Conservation (phyloP, 2,329 filamentous ascomycete genomes). For the Aspergillus unguis region DNA sequence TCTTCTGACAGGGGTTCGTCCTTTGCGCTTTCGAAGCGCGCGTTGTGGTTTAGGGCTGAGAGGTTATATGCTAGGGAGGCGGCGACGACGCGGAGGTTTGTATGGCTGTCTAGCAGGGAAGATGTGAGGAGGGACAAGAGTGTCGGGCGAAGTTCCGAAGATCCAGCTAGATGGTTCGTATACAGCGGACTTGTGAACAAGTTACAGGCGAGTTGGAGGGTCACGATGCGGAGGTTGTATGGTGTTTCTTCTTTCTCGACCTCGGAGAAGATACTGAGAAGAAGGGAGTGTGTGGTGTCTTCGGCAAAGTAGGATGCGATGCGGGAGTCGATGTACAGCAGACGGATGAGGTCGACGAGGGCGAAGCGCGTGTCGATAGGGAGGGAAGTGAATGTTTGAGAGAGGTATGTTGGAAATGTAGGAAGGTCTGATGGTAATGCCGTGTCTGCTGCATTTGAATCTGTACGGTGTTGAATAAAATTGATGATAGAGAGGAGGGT, state of each 20-base stretch:
- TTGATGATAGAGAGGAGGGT: slow-evolving; percentile 62
- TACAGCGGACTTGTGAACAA: slow-evolving; percentile 74
- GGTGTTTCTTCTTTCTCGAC: slow-evolving; percentile 53
- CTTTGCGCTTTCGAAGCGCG: slow-evolving; percentile 54
- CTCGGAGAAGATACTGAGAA: slow-evolving; percentile 57
- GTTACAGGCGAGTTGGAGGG: slow-evolving; percentile 80
- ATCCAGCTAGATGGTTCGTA: slow-evolving; percentile 65
- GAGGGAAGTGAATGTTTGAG: slow-evolving; percentile 53
- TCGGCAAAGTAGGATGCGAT: slow-evolving; percentile 83
- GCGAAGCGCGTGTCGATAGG: slow-evolving; percentile 69
- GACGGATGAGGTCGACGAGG: slow-evolving; percentile 78
- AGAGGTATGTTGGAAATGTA: slow-evolving; percentile 61
- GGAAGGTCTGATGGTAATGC: slow-evolving; percentile 69
- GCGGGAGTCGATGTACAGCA: slow-evolving; percentile 71
- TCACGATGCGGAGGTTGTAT: slow-evolving; percentile 76
- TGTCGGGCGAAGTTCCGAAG: slow-evolving; percentile 55
- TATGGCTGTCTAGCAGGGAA: slow-evolving; percentile 72
- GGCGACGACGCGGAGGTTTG: slow-evolving; percentile 76
- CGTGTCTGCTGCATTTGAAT: slow-evolving; percentile 60
- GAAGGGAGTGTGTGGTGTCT: slow-evolving; percentile 55
- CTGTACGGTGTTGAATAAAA: slow-evolving; percentile 59
- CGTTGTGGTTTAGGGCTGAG: slow-evolving; percentile 64
- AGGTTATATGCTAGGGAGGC: slow-evolving; percentile 83
- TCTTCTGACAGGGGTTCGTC: slow-evolving; percentile 61
- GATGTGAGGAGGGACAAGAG: slow-evolving; percentile 69